Percentiles rank a stretch among this genome's conserved stretches.
phyloP scores from a whole-genome alignment of 2,329 filamentous ascomycete genomes.

The Stemphylium beticola region DNA sequence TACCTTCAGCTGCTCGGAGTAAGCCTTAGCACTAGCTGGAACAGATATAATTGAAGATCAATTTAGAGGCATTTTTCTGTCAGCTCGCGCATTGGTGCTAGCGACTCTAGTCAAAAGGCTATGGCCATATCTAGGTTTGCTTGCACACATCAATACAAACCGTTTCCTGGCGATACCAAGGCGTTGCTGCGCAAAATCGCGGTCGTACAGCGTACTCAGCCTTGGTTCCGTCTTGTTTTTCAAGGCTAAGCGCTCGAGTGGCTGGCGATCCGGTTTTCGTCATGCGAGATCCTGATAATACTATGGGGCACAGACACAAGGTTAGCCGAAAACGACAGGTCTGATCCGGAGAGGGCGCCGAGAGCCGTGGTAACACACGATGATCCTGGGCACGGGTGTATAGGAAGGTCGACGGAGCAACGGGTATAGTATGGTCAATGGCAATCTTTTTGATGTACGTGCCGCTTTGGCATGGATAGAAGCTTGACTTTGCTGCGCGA shows the following conservation, averaged over 20 bases:
- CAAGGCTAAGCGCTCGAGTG: neutral
- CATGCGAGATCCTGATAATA: neutral
- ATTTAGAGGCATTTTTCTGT: neutral
- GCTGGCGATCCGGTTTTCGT: neutral
- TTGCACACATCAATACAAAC: neutral
- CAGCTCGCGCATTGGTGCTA: neutral
- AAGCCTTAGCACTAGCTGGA: neutral
- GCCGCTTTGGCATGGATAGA: neutral
- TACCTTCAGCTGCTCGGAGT: slow-evolving; percentile 19
- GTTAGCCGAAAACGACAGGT: neutral
- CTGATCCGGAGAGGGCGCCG: neutral
- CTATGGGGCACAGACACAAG: neutral
- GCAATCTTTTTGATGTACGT: neutral
- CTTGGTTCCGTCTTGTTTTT: neutral
- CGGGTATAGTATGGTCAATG: neutral
- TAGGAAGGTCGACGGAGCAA: slow-evolving; percentile 12
- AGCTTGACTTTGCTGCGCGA: too few species aligned
- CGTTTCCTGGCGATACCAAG: neutral
- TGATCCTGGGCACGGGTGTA: neutral
- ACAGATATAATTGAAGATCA: neutral
- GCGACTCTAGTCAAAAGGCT: neutral
- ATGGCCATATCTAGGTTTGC: neutral
- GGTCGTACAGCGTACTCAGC: neutral
- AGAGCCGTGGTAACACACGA: slow-evolving; percentile 1
- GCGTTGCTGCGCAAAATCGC: neutral